Conservation (phyloP, 768 basidiomycete genomes). For the Trametes punicea region DNA sequence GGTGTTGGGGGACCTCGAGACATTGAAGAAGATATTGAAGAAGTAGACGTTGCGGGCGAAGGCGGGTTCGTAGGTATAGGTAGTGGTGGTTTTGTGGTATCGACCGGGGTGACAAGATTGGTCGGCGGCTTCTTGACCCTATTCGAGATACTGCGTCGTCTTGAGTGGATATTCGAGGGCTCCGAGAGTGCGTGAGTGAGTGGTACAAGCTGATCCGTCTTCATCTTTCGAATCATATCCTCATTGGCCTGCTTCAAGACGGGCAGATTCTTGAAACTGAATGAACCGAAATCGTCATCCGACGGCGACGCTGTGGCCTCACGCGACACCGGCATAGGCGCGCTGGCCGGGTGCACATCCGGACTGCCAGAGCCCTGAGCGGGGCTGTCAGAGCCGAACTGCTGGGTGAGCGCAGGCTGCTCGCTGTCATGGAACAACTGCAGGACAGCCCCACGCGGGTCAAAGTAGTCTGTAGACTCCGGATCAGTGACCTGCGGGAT, state of each 20-base stretch:
- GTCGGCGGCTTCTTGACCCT: slow-evolving; percentile 74
- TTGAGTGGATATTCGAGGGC: slow-evolving; percentile 50
- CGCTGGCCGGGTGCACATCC: slow-evolving; percentile 27
- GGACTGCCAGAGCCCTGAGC: slow-evolving; percentile 18
- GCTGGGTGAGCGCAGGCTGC: slow-evolving; percentile 49
- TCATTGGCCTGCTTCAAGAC: slow-evolving; percentile 98
- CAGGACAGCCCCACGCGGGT: slow-evolving; percentile 88
- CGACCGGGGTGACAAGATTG: slow-evolving; percentile 62
- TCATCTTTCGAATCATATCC: slow-evolving; percentile 93
- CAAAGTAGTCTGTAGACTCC: slow-evolving; percentile 99
- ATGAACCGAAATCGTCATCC: slow-evolving; percentile 93
- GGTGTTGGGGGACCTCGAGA: slow-evolving; percentile 78
- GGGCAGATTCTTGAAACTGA: slow-evolving; percentile 97
- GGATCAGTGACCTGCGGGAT: slow-evolving; percentile 94
- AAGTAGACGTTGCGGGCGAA: slow-evolving; percentile 88
- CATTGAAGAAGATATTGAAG: slow-evolving; percentile 86
- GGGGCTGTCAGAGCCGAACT: slow-evolving; percentile 44
- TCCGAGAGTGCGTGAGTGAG: slow-evolving; percentile 72
- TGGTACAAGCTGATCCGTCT: slow-evolving; percentile 84
- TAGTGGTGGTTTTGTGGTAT: slow-evolving; percentile 43
- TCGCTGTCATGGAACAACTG: slow-evolving; percentile 94
- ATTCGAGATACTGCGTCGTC: slow-evolving; percentile 80
- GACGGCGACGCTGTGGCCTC: slow-evolving; percentile 50
- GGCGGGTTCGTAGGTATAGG: slow-evolving; percentile 71
- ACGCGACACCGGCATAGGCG: slow-evolving; percentile 38